These are phyloP conservation scores for Acer campestre DNA, from an alignment of 345 rosid genomes.

Conservation along the genomic window DNA sequence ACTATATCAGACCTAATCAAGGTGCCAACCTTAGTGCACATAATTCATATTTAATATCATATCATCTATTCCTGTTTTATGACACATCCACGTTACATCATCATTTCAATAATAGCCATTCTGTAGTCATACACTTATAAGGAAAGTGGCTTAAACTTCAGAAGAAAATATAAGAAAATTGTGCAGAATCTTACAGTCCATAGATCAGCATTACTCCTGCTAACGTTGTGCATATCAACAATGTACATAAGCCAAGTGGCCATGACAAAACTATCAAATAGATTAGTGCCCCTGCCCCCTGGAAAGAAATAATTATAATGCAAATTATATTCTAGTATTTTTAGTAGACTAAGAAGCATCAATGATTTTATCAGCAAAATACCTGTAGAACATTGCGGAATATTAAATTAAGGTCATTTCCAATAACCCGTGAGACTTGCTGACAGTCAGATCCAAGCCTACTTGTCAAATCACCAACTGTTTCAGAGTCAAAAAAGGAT, in stretches of 20 bases:
- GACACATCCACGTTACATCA: background rate
- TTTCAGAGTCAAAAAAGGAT: constrained; percentile 90
- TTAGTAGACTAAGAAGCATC: constrained; percentile 11
- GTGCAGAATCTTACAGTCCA: constrained; percentile 65
- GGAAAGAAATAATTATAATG: constrained; percentile 29
- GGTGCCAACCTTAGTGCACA: background rate
- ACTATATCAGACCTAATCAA: constrained; percentile 11
- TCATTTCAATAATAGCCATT: constrained; percentile 12
- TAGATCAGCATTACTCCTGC: constrained; percentile 76
- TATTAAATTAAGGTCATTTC: constrained; percentile 89
- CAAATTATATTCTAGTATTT: constrained; percentile 25
- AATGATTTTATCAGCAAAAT: constrained; percentile 16
- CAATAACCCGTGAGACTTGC: constrained; percentile 95
- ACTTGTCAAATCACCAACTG: constrained; percentile 97
- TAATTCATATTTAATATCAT: background rate
- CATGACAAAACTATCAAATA: constrained; percentile 81
- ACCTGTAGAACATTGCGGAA: constrained; percentile 92
- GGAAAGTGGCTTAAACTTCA: background rate
- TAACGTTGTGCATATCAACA: constrained; percentile 71
- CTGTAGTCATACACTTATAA: constrained; percentile 1
- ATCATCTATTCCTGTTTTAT: background rate
- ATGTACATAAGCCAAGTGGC: constrained; percentile 84
- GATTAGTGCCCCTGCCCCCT: constrained; percentile 88
- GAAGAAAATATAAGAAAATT: constrained; percentile 22
- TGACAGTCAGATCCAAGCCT: constrained; percentile 99